Conservation (phyloP, 2,329 filamentous ascomycete species). For the Xylaria sp. region DNA sequence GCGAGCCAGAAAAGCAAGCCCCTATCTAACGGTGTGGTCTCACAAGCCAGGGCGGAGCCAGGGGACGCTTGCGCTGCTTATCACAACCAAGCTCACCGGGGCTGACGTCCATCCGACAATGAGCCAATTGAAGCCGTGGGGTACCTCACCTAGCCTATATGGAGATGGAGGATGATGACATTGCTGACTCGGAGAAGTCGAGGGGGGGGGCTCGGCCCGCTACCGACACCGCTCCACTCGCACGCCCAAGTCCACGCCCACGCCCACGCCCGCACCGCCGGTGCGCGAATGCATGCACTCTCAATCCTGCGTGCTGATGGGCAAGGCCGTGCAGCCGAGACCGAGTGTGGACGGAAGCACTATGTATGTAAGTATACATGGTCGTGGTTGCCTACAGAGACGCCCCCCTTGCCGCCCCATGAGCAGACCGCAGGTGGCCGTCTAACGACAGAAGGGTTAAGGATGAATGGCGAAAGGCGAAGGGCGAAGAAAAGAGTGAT, state of each 20-base stretch:
- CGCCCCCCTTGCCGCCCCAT: too few relatives aligned
- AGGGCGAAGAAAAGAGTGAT: too few relatives aligned
- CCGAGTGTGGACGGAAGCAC: too few relatives aligned
- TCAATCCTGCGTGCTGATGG: too few relatives aligned
- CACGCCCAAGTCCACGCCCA: not conserved
- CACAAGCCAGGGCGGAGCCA: constrained; percentile 20
- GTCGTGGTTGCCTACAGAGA: not conserved
- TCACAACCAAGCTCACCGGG: not conserved
- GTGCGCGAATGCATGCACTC: not conserved
- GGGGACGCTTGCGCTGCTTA: constrained; percentile 12
- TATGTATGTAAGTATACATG: not conserved
- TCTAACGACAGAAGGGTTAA: not conserved
- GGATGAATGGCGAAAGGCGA: too few relatives aligned
- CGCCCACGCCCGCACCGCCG: not conserved
- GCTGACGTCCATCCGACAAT: not conserved
- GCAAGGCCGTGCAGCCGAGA: too few relatives aligned
- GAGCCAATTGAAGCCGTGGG: not conserved
- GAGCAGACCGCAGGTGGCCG: too few relatives aligned
- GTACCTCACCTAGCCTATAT: constrained; percentile 1
- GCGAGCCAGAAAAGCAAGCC: not conserved
- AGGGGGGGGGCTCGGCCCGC: constrained; percentile 24
- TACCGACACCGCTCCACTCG: constrained; percentile 19
- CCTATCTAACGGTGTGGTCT: constrained; percentile 16
- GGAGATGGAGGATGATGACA: not conserved
- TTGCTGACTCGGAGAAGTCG: not conserved